Conservation (phyloP, 345 rosid genomes). For the Ceriops zippeliana region DNA sequence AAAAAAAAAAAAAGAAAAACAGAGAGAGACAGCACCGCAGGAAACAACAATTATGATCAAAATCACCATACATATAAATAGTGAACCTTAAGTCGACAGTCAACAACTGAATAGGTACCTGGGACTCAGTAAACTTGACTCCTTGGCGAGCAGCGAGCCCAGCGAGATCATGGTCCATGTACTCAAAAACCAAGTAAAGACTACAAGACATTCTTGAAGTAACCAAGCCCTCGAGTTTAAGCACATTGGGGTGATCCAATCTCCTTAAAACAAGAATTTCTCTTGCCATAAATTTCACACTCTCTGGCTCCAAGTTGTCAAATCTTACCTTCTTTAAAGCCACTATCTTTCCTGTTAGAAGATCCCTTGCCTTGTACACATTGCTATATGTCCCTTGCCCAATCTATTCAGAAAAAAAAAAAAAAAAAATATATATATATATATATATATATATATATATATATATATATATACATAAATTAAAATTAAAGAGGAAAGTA, state of each 20-base stretch:
- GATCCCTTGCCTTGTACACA: constrained; percentile 90
- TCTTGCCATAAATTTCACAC: constrained; percentile 93
- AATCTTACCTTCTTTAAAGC: constrained; percentile 97
- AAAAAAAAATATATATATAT: too few species aligned
- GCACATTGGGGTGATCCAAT: constrained; percentile 79
- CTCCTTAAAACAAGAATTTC: constrained; percentile 78
- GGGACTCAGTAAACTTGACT: constrained; percentile 79
- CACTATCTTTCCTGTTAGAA: constrained; percentile 76
- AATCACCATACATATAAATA: not conserved
- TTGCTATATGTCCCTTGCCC: constrained; percentile 97
- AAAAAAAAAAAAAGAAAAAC: too few species aligned
- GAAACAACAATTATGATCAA: constrained; percentile 10
- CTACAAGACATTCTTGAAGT: constrained; percentile 91
- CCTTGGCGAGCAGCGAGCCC: constrained; percentile 72
- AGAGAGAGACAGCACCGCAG: constrained; percentile 3
- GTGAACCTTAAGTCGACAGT: not conserved
- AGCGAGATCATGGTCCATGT: constrained; percentile 97
- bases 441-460: too few species aligned
- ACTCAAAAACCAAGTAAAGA: constrained; percentile 82
- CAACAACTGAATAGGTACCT: constrained; percentile 37
- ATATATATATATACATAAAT: not conserved
- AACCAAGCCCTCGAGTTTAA: constrained; percentile 83
- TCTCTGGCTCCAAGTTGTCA: constrained; percentile 89
- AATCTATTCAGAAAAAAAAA: constrained; percentile 45
- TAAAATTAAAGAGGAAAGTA: not conserved